Conservation (phyloP, 2,329 filamentous ascomycete species). For the Exophiala oligosperma region DNA sequence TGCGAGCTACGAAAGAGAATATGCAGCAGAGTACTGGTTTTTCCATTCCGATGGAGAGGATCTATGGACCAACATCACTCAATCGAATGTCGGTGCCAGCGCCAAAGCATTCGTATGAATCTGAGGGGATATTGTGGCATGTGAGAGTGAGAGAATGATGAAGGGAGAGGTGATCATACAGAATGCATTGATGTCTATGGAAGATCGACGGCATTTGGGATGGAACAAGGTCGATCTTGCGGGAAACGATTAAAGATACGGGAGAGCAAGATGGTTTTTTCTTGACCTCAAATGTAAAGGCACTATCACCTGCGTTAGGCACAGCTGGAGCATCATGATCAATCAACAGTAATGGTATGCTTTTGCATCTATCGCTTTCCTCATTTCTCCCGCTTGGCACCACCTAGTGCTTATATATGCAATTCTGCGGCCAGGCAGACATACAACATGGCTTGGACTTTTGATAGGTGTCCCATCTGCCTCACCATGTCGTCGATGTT, state of each 20-base stretch:
- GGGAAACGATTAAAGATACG: no score
- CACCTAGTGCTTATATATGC: neutral
- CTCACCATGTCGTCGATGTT: neutral
- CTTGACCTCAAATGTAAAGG: no score
- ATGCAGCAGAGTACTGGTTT: conserved; percentile 47
- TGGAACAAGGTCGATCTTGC: no score
- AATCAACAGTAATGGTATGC: no score
- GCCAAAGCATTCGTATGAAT: conserved; percentile 6
- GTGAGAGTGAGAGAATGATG: neutral
- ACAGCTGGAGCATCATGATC: no score
- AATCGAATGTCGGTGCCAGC: neutral
- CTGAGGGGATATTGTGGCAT: conserved; percentile 3
- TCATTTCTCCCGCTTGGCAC: neutral
- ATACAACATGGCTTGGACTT: neutral
- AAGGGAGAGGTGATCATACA: no score
- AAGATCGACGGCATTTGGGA: no score
- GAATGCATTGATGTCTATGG: neutral
- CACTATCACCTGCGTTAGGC: no score
- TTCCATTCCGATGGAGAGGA: conserved; percentile 28
- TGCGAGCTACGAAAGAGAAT: conserved; percentile 37
- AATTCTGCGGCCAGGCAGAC: neutral
- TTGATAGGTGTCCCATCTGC: neutral
- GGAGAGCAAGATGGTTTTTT: no score
- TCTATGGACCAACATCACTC: conserved; percentile 13
- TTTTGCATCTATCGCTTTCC: no score